Percentiles rank a stretch among this genome's conserved stretches.
These are phyloP conservation scores for Coleophoma eucalyptorum DNA, from an alignment of 2,329 filamentous ascomycete genomes.

Conservation along the genomic window DNA sequence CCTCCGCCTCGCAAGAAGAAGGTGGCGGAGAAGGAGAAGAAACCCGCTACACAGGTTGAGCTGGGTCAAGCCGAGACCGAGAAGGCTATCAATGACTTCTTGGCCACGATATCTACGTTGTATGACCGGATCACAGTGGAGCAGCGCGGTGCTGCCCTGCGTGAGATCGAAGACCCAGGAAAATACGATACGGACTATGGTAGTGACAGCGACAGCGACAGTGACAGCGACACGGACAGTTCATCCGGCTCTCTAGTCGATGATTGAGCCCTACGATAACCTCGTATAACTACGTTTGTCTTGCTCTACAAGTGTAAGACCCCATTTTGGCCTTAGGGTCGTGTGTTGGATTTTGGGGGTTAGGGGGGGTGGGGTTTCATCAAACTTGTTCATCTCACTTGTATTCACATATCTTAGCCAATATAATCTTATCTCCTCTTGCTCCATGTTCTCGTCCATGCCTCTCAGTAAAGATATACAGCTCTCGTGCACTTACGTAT, in stretches of 20 bases:
- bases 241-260: background rate
- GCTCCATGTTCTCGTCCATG: too few species aligned
- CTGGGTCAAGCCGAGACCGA: constrained; percentile 13
- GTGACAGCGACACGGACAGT: background rate
- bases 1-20: background rate
- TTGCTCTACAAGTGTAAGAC: too few species aligned
- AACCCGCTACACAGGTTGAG: background rate
- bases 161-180: constrained; percentile 3
- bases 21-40: background rate
- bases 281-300: too few species aligned
- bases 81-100: constrained; percentile 13
- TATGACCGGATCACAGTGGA: constrained; percentile 11
- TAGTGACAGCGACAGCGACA: constrained; percentile 3
- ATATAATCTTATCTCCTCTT: too few species aligned
- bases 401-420: too few species aligned
- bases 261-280: background rate
- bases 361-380: too few species aligned
- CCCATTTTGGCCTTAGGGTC: too few species aligned
- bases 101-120: constrained; percentile 12
- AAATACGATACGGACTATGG: constrained; percentile 7
- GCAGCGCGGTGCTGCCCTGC: constrained; percentile 7
- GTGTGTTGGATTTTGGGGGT: too few species aligned
- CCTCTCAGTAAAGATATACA: too few species aligned
- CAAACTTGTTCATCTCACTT: too few species aligned
- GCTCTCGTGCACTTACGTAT: too few species aligned